Conservation (phyloP, 176 grass and related monocot genomes). For the Elaeis guineensis region DNA sequence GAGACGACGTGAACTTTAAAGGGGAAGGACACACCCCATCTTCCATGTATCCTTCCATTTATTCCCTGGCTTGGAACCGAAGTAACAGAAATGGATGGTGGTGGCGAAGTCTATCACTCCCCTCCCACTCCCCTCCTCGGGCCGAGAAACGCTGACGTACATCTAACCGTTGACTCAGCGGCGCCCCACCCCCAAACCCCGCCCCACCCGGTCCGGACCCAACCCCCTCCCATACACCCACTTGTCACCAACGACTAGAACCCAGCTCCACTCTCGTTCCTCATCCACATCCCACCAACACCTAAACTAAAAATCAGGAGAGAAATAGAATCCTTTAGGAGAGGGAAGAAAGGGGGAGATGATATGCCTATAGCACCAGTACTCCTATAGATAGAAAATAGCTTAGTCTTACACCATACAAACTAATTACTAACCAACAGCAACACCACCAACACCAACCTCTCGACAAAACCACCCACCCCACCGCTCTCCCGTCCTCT, state of each 20-base stretch:
- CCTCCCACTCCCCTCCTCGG: neutral
- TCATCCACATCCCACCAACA: slow-evolving; percentile 9
- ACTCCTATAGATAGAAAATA: neutral
- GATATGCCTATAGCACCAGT: no score
- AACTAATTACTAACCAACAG: slow-evolving; percentile 10
- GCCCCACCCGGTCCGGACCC: slow-evolving; percentile 1
- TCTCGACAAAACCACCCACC: slow-evolving; percentile 3
- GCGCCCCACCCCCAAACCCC: neutral
- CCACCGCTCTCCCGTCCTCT: neutral
- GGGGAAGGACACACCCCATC: no score
- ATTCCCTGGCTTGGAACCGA: no score
- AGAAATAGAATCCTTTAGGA: neutral
- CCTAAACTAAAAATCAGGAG: slow-evolving; percentile 1
- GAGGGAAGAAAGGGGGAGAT: neutral
- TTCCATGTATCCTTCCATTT: no score
- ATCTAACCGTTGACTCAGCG: neutral
- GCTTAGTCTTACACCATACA: slow-evolving; percentile 11
- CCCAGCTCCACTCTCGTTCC: slow-evolving; percentile 2
- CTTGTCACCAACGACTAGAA: slow-evolving; percentile 6
- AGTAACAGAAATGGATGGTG: no score
- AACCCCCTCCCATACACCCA: neutral
- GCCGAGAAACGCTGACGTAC: neutral
- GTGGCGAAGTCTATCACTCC: no score
- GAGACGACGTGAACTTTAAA: no score
- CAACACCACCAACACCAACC: slow-evolving; percentile 1